Percentiles rank a stretch among this genome's conserved stretches.
phyloP scores from a whole-genome alignment of 2,329 filamentous ascomycete genomes.

The Furcasterigmium furcatum region DNA sequence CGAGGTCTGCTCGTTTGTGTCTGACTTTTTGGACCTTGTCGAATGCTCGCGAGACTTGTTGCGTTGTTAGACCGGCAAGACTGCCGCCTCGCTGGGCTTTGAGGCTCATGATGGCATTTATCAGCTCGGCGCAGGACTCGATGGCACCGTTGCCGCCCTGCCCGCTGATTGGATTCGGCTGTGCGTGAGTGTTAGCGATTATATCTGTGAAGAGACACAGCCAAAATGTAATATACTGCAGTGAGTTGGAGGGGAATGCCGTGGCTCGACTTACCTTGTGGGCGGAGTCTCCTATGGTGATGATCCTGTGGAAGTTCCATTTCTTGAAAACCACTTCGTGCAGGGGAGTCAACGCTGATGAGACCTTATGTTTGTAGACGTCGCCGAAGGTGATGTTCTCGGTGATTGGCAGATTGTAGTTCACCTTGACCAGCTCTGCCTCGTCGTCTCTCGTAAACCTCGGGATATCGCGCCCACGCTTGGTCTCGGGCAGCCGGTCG shows the following conservation, averaged over 20 bases:
- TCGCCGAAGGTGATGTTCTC: constrained; percentile 22
- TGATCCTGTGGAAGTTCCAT: constrained; percentile 26
- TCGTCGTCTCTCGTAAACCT: constrained; percentile 27
- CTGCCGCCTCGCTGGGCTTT: constrained; percentile 1
- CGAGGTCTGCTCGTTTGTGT: constrained; percentile 6
- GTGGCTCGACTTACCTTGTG: constrained; percentile 23
- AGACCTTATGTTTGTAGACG: constrained; percentile 21
- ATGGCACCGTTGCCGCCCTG: constrained; percentile 23
- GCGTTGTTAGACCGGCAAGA: constrained; percentile 8
- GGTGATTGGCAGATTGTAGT: constrained; percentile 15
- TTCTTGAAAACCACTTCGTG: constrained; percentile 27
- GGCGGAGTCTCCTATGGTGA: constrained; percentile 25
- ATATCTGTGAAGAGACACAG: background rate
- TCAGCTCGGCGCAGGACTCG: constrained; percentile 18
- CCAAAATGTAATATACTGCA: no score
- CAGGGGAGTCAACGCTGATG: constrained; percentile 24
- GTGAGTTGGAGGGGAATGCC: background rate
- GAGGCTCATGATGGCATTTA: constrained; percentile 15
- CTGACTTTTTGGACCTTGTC: constrained; percentile 14
- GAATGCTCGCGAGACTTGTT: constrained; percentile 12
- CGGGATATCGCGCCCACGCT: constrained; percentile 24
- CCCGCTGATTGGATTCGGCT: constrained; percentile 20
- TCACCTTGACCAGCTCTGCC: constrained; percentile 17
- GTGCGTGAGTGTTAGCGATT: background rate
- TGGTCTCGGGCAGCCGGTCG: constrained; percentile 19